Evolutionary conservation across 1,284 basidiomycete species (phyloP), one percentile per base, ranked within the genome.

Genomic region (Apiotrichum veenhuisii): DNA sequence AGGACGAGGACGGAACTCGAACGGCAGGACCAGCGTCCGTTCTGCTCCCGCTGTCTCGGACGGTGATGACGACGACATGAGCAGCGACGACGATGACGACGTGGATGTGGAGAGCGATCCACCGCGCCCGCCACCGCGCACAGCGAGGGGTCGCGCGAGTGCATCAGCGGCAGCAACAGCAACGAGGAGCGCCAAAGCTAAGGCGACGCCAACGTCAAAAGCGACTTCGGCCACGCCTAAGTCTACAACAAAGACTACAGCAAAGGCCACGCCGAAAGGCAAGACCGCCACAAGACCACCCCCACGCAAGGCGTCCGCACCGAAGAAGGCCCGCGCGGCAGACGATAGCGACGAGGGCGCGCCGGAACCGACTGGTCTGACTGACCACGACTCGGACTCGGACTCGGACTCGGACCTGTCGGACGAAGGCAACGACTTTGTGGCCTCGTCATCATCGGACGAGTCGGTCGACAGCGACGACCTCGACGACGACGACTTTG

Each of bases 301-400:
- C 30, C 36, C 46, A 49, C 38, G 34, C 27, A 33, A 55, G 42
- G 47, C 23, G 33, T 54, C 38, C 20, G 43, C 26, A 30, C 12
- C n/a, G 36, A 52, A 30, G 30, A 5, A 12, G 5, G 30, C 37
- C 30, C 36, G 40, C 20, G 23, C 20, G 18, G 33, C 49, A 18
- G 44, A 52, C 9, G 57, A 59, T 10, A 49, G 42, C 23, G 50
- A 59, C 38, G 61, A 56, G 15, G 55, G 57, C 8, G 52, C 25
- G 22, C 27, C 59, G 47, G 64, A 64, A 26, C 64, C 69, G 1
- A 74, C 69, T 17, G 73, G 73, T 10, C 40, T 74, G 60, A 74
- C 71, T n/a, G 64, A 63, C 18, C 63, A 66, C 20, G 55, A 60
- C 10, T 34, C 45, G n/a, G n/a, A 1, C n/a, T 44, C 46, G 17